Evolutionary conservation across 2,329 filamentous ascomycete genomes (phyloP), one percentile per base, ranked within the genome.

Genomic region (Xylariales sp.): DNA sequence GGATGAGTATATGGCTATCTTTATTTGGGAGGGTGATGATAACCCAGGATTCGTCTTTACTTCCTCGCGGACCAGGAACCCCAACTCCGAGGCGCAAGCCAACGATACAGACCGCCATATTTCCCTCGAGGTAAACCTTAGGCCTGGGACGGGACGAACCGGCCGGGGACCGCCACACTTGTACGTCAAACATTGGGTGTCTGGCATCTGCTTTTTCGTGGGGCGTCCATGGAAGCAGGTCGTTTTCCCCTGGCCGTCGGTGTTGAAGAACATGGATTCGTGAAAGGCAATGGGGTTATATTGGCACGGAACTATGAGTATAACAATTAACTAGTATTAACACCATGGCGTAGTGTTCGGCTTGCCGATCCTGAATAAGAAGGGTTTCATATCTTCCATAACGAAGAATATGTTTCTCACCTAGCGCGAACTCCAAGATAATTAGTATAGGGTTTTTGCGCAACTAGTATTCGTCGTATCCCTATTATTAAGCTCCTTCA

Each of bases 171-270:
- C 14, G 41, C 57, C 55, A 32, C 50, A 30, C 49, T 43, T 68
- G 41, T 45, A 68, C 41, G 50, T 23, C 23, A 65, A 61, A 54
- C 60, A 52, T 30, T 68, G 62, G 56, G 9, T 60, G 34, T 56
- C 14, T 45, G 62, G 65, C 3, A 39, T 68, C 14, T 61, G 50
- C 30, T 65, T 64, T 45, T 69, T 66, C 34, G 39, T 52, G n/a
- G 46, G 55, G 18, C 36, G 23, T 28, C 23, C n/a, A 41, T 46
- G 54, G 12, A n/a, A 45, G 23, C n/a, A 67, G 1, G 64, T 67
- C 12, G 12, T 64, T 52, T 66, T 67, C 41, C 59, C 64, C 14
- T 67, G 64, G 59, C 60, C 64, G 32, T 23, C 23, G 49, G 62
- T 12, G 10, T 62, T 57, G 34, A 36, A 36, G 9, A 36, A 9